Evolutionary conservation across 2,329 filamentous ascomycete genomes (phyloP), one percentile per base, ranked within the genome.

Genomic region (Ceratocystiopsis sp.): DNA sequence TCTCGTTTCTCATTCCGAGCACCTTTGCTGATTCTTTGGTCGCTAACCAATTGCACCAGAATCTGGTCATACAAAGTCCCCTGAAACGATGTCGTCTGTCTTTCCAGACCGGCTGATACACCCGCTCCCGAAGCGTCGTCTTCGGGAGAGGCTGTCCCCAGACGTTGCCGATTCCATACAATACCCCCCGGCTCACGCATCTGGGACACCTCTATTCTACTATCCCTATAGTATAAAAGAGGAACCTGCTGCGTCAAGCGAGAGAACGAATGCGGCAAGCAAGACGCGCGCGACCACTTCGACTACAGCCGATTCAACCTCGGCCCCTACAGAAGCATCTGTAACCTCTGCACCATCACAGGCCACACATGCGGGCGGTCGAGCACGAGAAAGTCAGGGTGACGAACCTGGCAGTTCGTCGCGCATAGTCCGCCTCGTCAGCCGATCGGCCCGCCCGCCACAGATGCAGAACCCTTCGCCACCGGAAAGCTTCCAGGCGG

Each of bases 61-160:
- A 58, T 56, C 59, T 59, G 60, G 60, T 53, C 59, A 60, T 55
- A 71, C 59, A 45, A 78, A 80, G 73, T 75, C 74, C 55, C 67
- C 77, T 51, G 85, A 94, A 67, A 80, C 81, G 46, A 71, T 78
- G 50, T 91, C 85, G 47, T 76, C 82, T 46, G 69, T 84, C 55
- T 93, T 84, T 58, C 85, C 85, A 51, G 84, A 93, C 58, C 80
- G 91, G 61, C 82, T 89, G 48, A 98, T 98, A 58, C 80, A 86
- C 57, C 91, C 91, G 45, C 67, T 98, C 47, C 91, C 91, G 37
- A 91, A 84, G 63, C 81, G 86, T 55, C 80, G 84, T 50, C 71
- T 98, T 43, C 84, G 87, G 54, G 86, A 91, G 58, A 78, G 84
- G 45, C 69, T 98, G 42, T 87, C 89, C 32, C 80, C 84, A 47